These are phyloP conservation scores for Narthecium ossifragum DNA, from an alignment of 106 monocot genomes.

Conservation along the genomic window DNA sequence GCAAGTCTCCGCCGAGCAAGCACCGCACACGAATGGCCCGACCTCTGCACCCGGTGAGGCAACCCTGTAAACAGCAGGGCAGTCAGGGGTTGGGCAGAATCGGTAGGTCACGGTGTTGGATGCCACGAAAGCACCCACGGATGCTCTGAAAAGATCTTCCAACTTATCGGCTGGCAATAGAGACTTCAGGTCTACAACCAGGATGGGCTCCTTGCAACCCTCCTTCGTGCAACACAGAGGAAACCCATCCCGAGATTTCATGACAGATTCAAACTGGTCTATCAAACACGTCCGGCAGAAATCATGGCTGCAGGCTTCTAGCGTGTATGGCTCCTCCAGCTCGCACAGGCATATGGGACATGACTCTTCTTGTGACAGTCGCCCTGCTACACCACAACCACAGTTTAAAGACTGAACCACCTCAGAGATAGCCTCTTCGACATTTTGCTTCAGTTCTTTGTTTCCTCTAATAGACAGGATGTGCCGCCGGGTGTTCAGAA, in stretches of 20 bases:
- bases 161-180: conserved; percentile 43
- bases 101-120: conserved; percentile 52
- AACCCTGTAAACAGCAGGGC: conserved; percentile 32
- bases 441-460: conserved; percentile 57
- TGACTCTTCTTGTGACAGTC: conserved; percentile 31
- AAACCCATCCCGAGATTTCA: conserved; percentile 65
- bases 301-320: conserved; percentile 65
- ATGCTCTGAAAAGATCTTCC: conserved; percentile 82
- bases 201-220: conserved; percentile 38
- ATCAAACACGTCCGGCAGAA: conserved; percentile 72
- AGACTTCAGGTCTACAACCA: conserved; percentile 55
- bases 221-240: conserved; percentile 64
- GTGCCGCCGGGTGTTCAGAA: conserved; percentile 51
- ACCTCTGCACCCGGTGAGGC: background rate
- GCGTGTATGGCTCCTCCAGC: conserved; percentile 67
- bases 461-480: conserved; percentile 45
- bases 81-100: conserved; percentile 55
- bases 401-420: conserved; percentile 27
- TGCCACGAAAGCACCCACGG: conserved; percentile 52
- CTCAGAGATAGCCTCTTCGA: conserved; percentile 47
- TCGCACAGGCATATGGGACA: conserved; percentile 93
- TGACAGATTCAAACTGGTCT: conserved; percentile 72
- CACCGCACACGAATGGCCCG: conserved; percentile 50
- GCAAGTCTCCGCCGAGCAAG: conserved; percentile 73
- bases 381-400: background rate